Base-by-base conservation (phyloP, 345 rosid species). In the Euphorbia lathyris region DNA sequence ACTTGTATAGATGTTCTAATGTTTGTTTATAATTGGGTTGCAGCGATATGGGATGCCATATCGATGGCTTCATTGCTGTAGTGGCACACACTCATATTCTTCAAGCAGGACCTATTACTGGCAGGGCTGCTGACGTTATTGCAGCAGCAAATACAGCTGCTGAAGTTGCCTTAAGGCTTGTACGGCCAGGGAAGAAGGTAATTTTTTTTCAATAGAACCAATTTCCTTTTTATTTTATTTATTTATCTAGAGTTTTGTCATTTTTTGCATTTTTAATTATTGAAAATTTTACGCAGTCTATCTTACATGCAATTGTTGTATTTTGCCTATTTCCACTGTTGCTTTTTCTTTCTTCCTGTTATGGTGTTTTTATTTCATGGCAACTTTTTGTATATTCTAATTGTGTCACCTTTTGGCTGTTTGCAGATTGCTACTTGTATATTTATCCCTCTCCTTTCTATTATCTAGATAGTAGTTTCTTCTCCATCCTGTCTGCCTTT, bases 161-260 rank as follows among this genome's bases (percentile, higher is more conserved):
- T 69, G 98, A 96, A 85, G 99, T 92, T 83, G 98, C 98, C 67
- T 77, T 96, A 80, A 90, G 98, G 86, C 97, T 96, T 47, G 97
- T 96, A 9, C 89, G 94, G 76, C 99, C 99, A 1, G 99, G 97
- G 30, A 92, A 88, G 81, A 96, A 89, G 88, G 99, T 96, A 82
- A 64, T 51, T 52, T 7, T 29, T 10, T 45, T 16, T 52, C 30
- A 51, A 2, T 32, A 12, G 48, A 23, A 23, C 9, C 4, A 26
- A 25, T 7, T 26, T 0, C 27, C 0, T 27, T 7, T 47, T 34
- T 30, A 1, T 38, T 16, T 1, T 23, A 8, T 2, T 2, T 9
- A 9, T 5, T 25, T 8, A 14, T 9, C 2, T 10, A 0, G 11
- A 45, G 51, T 45, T 45, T 6, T 34, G 4, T 34, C 38, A 2